Evolutionary conservation across 106 monocot genomes (phyloP), one percentile per base, ranked within the genome.

Genomic region (Amphibolis antarctica): DNA sequence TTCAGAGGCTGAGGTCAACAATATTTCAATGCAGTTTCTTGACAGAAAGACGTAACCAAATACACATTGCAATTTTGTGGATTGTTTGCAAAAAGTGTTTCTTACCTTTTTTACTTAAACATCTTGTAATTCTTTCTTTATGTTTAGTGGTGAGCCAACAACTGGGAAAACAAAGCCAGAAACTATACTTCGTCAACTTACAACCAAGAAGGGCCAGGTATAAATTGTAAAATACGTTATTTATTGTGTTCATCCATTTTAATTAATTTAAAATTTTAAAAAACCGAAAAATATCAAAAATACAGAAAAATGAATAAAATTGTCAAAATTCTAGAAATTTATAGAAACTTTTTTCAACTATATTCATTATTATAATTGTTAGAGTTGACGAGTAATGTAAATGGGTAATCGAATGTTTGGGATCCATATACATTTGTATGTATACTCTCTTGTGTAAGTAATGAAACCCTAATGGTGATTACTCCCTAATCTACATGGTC

Each of bases 141-240:
- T 68, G 29, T 58, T 30, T 54, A 99, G 98, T 55, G 91, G 85
- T 51, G 98, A 99, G 66, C 98, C 85, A 28, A 99, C 91, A 68
- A 63, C 73, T 53, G 98, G 98, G 47, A 99, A 85, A 63, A 99
- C 98, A 26, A 87, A 72, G 58, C 78, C 83, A 29, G 91, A 99
- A 70, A 91, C 98, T 46, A 91, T 99, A 78, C 78, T 99, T 69
- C 68, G 76, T 54, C 98, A 99, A 62, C 88, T 91, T 10, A 88
- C 91, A 28, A 99, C 91, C 24, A 99, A 99, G 65, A 99, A 99
- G 58, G 98, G 98, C n/a, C 98, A 99, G 85, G 98, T 92, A 71
- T 36, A 50, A 66, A 9, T 31, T 13, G n/a, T 11, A 15, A 15
- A 27, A 3, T 29, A 14, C 9, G 7, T 46, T 44, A 18, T 42